A percentile compares a stretch with the other conserved stretches of the same genome.
These are phyloP conservation scores for Lipomyces mesembrius DNA, from an alignment of 805 yeast genomes.

Conservation along the genomic window DNA sequence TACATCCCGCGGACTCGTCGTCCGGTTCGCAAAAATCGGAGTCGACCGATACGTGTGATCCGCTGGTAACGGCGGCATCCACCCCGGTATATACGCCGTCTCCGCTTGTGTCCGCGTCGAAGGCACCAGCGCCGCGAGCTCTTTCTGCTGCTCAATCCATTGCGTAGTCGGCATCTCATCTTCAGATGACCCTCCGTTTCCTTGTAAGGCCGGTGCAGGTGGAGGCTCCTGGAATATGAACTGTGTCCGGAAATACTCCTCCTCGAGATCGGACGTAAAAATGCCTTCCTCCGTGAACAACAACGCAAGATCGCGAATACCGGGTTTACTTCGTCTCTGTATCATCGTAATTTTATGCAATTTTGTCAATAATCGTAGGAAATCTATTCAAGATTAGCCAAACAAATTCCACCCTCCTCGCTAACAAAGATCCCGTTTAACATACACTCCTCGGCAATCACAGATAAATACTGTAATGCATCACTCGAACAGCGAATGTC, in stretches of 20 bases:
- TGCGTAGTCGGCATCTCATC: neutral
- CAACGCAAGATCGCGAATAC: conserved; percentile 45
- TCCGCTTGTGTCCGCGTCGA: conserved; percentile 37
- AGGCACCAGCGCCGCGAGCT: conserved; percentile 30
- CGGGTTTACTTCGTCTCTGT: conserved; percentile 47
- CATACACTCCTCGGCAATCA: conserved; percentile 33
- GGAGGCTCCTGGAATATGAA: conserved; percentile 18
- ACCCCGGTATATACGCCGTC: conserved; percentile 62
- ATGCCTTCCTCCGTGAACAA: conserved; percentile 43
- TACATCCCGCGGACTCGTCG: conserved; percentile 71
- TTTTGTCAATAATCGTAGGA: conserved; percentile 36
- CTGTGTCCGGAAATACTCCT: conserved; percentile 36
- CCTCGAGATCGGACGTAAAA: conserved; percentile 43
- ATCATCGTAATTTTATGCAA: conserved; percentile 41
- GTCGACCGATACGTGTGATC: conserved; percentile 88
- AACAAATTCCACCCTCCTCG: neutral
- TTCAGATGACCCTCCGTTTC: neutral
- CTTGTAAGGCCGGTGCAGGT: conserved; percentile 5
- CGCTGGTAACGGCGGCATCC: conserved; percentile 90
- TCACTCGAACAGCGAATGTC: conserved; percentile 21
- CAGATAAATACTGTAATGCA: conserved; percentile 28
- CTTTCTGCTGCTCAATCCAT: conserved; percentile 21
- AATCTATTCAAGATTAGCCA: conserved; percentile 18
- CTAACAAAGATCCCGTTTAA: neutral
- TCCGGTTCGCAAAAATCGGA: conserved; percentile 63